Evolutionary conservation across 805 yeast species (phyloP).

Genomic region (Wilhelminamyces savonicus): DNA sequence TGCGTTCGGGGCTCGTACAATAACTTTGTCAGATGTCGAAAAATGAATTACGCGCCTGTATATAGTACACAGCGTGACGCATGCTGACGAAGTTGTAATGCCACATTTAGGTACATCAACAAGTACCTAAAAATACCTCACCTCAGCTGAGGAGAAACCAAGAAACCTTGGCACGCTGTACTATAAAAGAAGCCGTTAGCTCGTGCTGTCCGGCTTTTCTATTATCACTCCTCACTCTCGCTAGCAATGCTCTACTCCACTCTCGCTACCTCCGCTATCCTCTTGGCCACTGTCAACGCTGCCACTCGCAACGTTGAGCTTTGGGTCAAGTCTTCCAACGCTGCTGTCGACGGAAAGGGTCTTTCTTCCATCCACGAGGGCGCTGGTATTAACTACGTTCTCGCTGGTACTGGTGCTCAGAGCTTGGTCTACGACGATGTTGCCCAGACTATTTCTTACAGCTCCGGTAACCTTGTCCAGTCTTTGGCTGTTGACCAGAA

Average conservation of each 20-base stretch:
- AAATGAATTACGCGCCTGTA: no score
- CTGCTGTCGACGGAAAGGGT: slow-evolving; percentile 2
- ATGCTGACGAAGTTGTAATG: neutral
- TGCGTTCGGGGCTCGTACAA: no score
- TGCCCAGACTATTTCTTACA: neutral
- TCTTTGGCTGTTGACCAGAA: slow-evolving; percentile 1
- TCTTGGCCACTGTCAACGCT: slow-evolving; percentile 2
- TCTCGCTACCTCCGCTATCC: slow-evolving; percentile 2
- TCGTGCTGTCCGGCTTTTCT: neutral
- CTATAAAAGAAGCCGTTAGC: neutral
- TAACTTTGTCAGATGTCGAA: no score
- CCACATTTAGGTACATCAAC: neutral
- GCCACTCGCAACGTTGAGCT: slow-evolving; percentile 1
- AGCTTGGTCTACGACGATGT: slow-evolving; percentile 13
- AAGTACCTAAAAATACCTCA: neutral
- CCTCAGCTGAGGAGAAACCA: no score
- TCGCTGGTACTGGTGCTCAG: slow-evolving; percentile 17
- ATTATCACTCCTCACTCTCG: neutral
- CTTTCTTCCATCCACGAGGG: slow-evolving; percentile 29
- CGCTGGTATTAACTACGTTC: slow-evolving; percentile 38
- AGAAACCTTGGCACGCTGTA: neutral
- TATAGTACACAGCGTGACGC: neutral
- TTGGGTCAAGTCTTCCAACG: slow-evolving; percentile 1
- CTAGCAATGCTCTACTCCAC: slow-evolving; percentile 3
- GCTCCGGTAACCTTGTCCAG: neutral